Evolutionary conservation across 768 basidiomycete species (phyloP).

Genomic region (Tricholoma bakamatsutake): DNA sequence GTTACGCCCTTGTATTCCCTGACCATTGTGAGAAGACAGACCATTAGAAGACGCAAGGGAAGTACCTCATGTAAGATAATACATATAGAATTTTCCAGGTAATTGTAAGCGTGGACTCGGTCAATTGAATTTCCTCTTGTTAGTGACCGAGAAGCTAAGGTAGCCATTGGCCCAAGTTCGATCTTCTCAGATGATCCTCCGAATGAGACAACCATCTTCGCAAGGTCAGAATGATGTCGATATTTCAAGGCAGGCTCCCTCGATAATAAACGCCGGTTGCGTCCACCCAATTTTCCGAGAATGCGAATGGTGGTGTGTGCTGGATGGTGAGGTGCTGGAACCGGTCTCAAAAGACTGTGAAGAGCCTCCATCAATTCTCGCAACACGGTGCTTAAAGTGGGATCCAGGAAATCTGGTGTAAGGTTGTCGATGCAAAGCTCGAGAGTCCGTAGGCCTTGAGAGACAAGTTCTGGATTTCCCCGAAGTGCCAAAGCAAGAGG

Average conservation of each 20-base stretch:
- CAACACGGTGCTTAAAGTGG: constrained; percentile 87
- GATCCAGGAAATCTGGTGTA: constrained; percentile 96
- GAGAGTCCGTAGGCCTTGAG: constrained; percentile 92
- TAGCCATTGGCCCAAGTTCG: constrained; percentile 59
- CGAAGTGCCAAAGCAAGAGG: constrained; percentile 88
- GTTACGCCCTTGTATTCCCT: constrained; percentile 72
- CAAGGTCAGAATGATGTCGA: constrained; percentile 61
- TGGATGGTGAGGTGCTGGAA: constrained; percentile 84
- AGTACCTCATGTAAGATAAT: constrained; percentile 72
- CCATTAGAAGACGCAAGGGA: neutral
- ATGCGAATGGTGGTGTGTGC: constrained; percentile 95
- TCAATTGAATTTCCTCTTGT: constrained; percentile 43
- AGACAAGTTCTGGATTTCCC: constrained; percentile 83
- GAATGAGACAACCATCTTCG: constrained; percentile 71
- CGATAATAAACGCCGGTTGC: constrained; percentile 82
- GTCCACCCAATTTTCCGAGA: constrained; percentile 91
- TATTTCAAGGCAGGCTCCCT: constrained; percentile 76
- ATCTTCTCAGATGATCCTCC: constrained; percentile 58
- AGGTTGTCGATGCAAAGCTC: constrained; percentile 99
- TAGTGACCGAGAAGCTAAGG: constrained; percentile 61
- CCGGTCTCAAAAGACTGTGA: constrained; percentile 83
- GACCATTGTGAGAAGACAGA: constrained; percentile 5
- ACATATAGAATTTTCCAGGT: constrained; percentile 66
- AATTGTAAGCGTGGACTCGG: constrained; percentile 56
- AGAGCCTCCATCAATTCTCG: constrained; percentile 93